A percentile compares a stretch with the other conserved stretches of the same genome.
Evolutionary conservation across 73 alveolate genomes (phyloP).

Genomic region (Symbiodinium pilosum): DNA sequence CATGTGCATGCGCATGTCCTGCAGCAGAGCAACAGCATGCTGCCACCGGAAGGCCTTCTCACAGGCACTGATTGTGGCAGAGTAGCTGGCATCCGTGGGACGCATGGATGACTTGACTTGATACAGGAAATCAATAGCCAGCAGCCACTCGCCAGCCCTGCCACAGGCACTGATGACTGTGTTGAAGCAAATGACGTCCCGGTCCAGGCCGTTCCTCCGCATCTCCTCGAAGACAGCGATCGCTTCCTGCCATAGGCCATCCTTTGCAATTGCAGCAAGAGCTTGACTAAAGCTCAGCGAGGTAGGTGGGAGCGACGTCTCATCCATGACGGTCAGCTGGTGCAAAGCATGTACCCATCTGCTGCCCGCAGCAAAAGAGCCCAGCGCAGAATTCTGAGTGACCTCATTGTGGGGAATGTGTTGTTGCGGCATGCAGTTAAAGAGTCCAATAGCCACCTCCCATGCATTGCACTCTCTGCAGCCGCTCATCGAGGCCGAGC

Average conservation of each 20-base stretch:
- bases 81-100: constrained; percentile 50
- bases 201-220: background rate
- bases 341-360: background rate
- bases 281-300: background rate
- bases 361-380: constrained; percentile 21
- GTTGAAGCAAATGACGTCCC: constrained; percentile 32
- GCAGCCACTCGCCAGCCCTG: constrained; percentile 28
- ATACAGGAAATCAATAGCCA: background rate
- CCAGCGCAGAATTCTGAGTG: background rate
- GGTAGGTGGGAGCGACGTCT: background rate
- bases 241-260: background rate
- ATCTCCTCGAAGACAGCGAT: background rate
- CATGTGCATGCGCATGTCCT: background rate
- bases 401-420: background rate
- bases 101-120: background rate
- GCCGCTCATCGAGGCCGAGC: constrained; percentile 39
- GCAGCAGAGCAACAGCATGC: constrained; percentile 18
- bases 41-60: constrained; percentile 56
- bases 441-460: background rate
- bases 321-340: background rate
- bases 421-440: background rate
- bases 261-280: background rate
- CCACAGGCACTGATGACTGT: constrained; percentile 50
- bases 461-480: background rate
- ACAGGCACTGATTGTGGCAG: constrained; percentile 59